Base-by-base conservation (phyloP, 345 rosid species). In the Sonneratia alba region DNA sequence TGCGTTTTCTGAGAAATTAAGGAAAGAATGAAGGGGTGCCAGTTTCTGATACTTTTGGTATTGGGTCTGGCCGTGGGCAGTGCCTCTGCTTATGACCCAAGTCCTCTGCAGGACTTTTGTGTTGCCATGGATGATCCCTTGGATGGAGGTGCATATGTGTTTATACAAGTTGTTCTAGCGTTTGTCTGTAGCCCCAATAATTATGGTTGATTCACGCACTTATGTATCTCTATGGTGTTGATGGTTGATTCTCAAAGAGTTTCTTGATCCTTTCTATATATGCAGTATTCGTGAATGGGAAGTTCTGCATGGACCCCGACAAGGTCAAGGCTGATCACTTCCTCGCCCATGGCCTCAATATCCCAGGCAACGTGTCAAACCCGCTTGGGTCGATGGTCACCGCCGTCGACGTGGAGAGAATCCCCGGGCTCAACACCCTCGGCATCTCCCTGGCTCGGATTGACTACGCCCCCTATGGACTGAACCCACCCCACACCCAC, bases 61-160 rank as follows among this genome's bases (percentile, higher is more conserved):
- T 9, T 47, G 14, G 51, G 51, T 47, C 15, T 47, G 15, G 51
- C 51, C 6, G 14, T 47, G 51, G 51, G 51, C 51, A 47, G 51
- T 47, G 51, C 61, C 45, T 68, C 38, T 34, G 81, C 83, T 12
- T 77, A 32, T 37, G 78, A 79, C 55, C 81, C 83, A 0, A 57
- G 68, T 6, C 78, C 76, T 66, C 76, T 82, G 6, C 81, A 78
- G 69, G 86, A 80, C 72, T 32, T 76, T 43, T 80, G 80, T 11
- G 77, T 76, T 1, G 80, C 78, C 16, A 37, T 76, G 21, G 51
- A 77, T 3, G 77, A 78, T 14, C 15, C 67, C 8, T 7, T 47
- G 3, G 15, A 47, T 13, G 51, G 51, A 47, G 51, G 51, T 47
- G 9, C 5, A 13, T 10, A 47, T 9, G 9, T 9, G 51, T 47